Evolutionary conservation across 192 early-diverging fungal species (phyloP).

Genomic region (Coemansia sp.): DNA sequence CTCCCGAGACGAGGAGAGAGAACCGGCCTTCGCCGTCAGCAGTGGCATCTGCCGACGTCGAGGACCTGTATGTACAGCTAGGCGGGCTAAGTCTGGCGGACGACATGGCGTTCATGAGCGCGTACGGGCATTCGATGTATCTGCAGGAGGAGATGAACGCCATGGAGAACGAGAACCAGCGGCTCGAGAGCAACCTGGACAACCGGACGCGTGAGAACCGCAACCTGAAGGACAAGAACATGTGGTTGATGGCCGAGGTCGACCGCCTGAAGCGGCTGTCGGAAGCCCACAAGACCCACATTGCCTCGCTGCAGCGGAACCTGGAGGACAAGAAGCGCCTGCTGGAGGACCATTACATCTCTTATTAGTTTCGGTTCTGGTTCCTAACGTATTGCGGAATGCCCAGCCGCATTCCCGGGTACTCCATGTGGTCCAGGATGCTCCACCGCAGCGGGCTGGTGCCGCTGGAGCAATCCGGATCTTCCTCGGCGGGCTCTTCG

Average conservation of each 20-base stretch:
- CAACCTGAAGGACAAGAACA: neutral
- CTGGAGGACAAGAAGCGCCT: conserved; percentile 7
- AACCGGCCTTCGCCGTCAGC: neutral
- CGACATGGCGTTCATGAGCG: neutral
- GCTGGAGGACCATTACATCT: neutral
- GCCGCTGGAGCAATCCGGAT: conserved; percentile 10
- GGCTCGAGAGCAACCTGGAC: neutral
- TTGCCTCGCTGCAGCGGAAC: conserved; percentile 6
- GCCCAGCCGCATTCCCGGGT: conserved; percentile 22
- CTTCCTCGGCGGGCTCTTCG: neutral
- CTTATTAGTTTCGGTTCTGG: neutral
- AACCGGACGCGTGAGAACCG: neutral
- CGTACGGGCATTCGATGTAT: neutral
- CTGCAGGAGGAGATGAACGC: neutral
- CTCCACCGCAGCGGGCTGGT: conserved; percentile 14
- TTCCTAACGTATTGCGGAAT: neutral
- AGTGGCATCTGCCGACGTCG: neutral
- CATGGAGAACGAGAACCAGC: neutral
- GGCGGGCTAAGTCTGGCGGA: neutral
- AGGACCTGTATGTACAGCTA: neutral
- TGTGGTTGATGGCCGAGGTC: neutral
- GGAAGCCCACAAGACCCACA: conserved; percentile 4
- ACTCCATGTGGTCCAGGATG: conserved; percentile 23
- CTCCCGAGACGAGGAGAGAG: neutral
- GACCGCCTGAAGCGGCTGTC: conserved; percentile 2